phyloP scores from a whole-genome alignment of 805 yeast species.

The Barnettozyma sucrosica region DNA sequence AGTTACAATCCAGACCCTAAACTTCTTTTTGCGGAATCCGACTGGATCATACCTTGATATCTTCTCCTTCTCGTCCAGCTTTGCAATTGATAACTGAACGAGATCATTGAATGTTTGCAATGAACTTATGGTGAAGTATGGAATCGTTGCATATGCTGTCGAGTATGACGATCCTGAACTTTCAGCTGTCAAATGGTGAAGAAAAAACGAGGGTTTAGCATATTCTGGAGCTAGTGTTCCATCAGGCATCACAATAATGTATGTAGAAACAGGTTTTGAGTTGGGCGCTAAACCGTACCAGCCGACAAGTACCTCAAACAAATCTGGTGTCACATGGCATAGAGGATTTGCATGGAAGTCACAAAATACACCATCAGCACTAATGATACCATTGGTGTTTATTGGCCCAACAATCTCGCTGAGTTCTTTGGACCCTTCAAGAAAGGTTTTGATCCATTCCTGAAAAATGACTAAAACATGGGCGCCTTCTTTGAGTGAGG shows the following conservation, averaged over 20 bases:
- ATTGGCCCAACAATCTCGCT: constrained; percentile 30
- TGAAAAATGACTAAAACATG: constrained; percentile 13
- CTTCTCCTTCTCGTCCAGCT: constrained; percentile 14
- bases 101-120: constrained; percentile 23
- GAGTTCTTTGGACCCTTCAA: constrained; percentile 10
- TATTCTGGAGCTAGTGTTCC: constrained; percentile 29
- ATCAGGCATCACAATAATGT: constrained; percentile 26
- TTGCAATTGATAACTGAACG: constrained; percentile 13
- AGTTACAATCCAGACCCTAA: constrained; percentile 20
- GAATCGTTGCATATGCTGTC: constrained; percentile 19
- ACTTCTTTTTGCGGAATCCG: constrained; percentile 9
- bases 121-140: constrained; percentile 30
- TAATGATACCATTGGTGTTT: constrained; percentile 37
- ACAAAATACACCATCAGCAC: constrained; percentile 37
- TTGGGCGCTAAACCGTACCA: constrained; percentile 50
- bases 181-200: constrained; percentile 27
- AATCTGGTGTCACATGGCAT: constrained; percentile 36
- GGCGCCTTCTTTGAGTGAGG: constrained; percentile 12
- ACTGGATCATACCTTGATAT: neutral
- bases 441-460: constrained; percentile 15
- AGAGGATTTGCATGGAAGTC: constrained; percentile 27
- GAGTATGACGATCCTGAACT: constrained; percentile 7
- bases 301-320: constrained; percentile 38
- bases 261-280: constrained; percentile 34
- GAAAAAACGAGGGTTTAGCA: constrained; percentile 31